Conservation (phyloP, 2,329 filamentous ascomycete genomes). For the Pleoardoris graminearum region DNA sequence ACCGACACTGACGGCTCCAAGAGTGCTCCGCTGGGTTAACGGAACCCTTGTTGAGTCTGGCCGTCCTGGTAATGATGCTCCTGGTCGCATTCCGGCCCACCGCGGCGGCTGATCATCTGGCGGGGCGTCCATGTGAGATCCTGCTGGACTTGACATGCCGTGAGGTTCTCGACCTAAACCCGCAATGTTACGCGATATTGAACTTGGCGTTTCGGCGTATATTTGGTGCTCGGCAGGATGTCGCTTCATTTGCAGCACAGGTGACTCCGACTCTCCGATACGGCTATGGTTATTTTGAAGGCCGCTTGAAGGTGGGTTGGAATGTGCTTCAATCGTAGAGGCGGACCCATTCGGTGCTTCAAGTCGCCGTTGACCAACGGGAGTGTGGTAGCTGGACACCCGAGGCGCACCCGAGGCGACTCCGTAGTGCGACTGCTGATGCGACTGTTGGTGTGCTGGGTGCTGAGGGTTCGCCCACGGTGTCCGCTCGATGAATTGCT, state of each 20-base stretch:
- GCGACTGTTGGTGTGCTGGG: slow-evolving; percentile 44
- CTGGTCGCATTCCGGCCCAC: slow-evolving; percentile 27
- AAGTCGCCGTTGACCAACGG: slow-evolving; percentile 40
- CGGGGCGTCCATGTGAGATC: slow-evolving; percentile 25
- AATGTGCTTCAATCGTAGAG: slow-evolving; percentile 45
- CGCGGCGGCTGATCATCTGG: slow-evolving; percentile 33
- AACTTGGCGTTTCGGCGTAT: slow-evolving; percentile 33
- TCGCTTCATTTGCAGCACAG: slow-evolving; percentile 45
- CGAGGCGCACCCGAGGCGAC: slow-evolving; percentile 26
- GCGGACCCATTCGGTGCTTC: slow-evolving; percentile 44
- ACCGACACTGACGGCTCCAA: slow-evolving; percentile 39
- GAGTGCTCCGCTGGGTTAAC: slow-evolving; percentile 33
- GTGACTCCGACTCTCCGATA: slow-evolving; percentile 40
- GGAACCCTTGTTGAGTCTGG: slow-evolving; percentile 27
- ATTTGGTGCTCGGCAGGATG: slow-evolving; percentile 32
- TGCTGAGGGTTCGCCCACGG: slow-evolving; percentile 87
- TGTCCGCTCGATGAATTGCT: slow-evolving; percentile 86
- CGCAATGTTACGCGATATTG: slow-evolving; percentile 30
- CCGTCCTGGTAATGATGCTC: slow-evolving; percentile 26
- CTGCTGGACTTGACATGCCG: slow-evolving; percentile 35
- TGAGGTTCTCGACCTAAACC: slow-evolving; percentile 34
- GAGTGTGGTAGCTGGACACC: slow-evolving; percentile 42
- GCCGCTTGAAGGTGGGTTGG: slow-evolving; percentile 42
- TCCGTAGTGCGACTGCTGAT: slow-evolving; percentile 42
- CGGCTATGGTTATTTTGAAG: slow-evolving; percentile 30